These are phyloP conservation scores for Candida berthetii DNA, from an alignment of 805 yeast genomes.

Conservation along the genomic window DNA sequence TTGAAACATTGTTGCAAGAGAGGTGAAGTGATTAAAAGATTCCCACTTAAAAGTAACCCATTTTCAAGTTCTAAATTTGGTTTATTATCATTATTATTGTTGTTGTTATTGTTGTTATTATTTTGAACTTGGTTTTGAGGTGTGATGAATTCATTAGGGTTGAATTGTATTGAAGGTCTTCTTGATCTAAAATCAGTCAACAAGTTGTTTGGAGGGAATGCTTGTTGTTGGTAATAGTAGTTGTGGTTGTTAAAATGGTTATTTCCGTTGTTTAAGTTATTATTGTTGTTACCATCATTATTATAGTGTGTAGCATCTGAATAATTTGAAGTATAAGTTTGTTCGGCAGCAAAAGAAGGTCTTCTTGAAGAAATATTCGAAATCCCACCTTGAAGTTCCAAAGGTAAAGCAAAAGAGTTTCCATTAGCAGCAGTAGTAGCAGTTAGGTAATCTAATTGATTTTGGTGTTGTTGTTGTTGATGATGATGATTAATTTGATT, in stretches of 20 bases:
- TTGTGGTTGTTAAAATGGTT: constrained; percentile 6
- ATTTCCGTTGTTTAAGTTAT: neutral
- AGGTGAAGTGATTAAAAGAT: constrained; percentile 52
- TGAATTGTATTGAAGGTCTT: constrained; percentile 17
- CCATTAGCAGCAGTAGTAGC: constrained; percentile 11
- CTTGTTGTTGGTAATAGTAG: neutral
- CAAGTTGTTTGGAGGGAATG: constrained; percentile 2
- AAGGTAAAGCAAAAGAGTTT: constrained; percentile 39
- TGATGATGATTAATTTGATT: neutral
- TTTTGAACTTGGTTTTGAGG: constrained; percentile 1
- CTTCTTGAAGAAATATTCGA: constrained; percentile 60
- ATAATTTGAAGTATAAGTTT: constrained; percentile 36
- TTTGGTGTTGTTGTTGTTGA: constrained; percentile 5
- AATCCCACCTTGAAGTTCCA: constrained; percentile 60
- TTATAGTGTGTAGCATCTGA: neutral
- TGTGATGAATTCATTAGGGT: constrained; percentile 2
- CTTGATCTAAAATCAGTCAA: constrained; percentile 15
- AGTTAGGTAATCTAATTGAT: too few relatives aligned
- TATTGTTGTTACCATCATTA: neutral
- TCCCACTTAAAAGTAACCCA: constrained; percentile 52
- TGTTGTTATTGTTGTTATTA: constrained; percentile 8
- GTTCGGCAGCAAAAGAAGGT: constrained; percentile 66
- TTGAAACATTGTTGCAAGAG: constrained; percentile 47
- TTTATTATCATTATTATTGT: constrained; percentile 8
- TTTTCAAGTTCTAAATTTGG: constrained; percentile 42